These are phyloP conservation scores for Aegilops sharonensis DNA, from an alignment of 176 grass and related monocot species.

Conservation along the genomic window DNA sequence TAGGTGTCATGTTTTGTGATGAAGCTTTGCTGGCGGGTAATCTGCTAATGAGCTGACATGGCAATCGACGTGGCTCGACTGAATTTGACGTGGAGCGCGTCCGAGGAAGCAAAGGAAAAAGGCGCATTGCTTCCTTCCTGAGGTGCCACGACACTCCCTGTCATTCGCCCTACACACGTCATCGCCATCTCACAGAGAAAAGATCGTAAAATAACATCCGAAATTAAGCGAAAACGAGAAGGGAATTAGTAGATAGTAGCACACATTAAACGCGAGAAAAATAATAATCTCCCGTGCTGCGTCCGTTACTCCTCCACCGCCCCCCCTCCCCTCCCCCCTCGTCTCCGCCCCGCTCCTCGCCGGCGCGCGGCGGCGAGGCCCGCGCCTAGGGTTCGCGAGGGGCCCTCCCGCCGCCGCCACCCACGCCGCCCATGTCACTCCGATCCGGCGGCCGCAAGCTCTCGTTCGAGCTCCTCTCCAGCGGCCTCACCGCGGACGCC, in stretches of 20 bases:
- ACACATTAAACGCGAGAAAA: constrained; percentile 40
- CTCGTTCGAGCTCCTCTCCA: constrained; percentile 87
- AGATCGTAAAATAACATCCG: not conserved
- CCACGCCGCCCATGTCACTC: constrained; percentile 48
- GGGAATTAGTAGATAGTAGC: not conserved
- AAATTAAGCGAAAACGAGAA: constrained; percentile 4
- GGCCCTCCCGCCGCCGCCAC: not conserved
- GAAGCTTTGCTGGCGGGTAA: too few relatives aligned
- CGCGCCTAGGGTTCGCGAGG: constrained; percentile 24
- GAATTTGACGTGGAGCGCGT: too few relatives aligned
- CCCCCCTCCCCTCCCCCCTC: not conserved
- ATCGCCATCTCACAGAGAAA: not conserved
- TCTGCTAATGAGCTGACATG: too few relatives aligned
- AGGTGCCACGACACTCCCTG: not conserved
- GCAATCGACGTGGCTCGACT: too few relatives aligned
- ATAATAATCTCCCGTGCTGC: constrained; percentile 34
- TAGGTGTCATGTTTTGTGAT: too few relatives aligned
- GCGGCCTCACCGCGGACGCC: constrained; percentile 39
- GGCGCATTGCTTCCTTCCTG: not conserved
- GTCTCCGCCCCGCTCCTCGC: constrained; percentile 2
- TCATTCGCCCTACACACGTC: not conserved
- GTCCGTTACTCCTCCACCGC: constrained; percentile 16
- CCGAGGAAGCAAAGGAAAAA: too few relatives aligned
- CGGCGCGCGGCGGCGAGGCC: constrained; percentile 31
- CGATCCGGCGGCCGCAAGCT: constrained; percentile 58